These are phyloP conservation scores for Leccinum disarticulatum DNA, from an alignment of 768 basidiomycete species.

Conservation along the genomic window DNA sequence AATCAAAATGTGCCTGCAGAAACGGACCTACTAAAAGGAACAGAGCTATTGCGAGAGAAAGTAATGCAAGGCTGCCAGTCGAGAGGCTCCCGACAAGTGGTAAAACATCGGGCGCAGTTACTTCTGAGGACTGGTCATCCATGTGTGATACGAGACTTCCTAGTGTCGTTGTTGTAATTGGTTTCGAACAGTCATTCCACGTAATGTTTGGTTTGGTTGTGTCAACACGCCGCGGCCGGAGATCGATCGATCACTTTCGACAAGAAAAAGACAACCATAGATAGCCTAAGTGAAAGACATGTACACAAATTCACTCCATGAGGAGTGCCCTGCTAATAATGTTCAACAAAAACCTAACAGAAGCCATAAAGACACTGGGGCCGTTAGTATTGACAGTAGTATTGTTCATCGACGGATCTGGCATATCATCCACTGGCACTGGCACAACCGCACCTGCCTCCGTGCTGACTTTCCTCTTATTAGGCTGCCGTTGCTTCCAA, in stretches of 20 bases:
- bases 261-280: neutral
- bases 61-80: slow-evolving; percentile 39
- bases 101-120: slow-evolving; percentile 35
- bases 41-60: slow-evolving; percentile 45
- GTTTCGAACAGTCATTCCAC: neutral
- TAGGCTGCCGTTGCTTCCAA: neutral
- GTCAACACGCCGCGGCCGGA: neutral
- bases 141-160: slow-evolving; percentile 5
- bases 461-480: neutral
- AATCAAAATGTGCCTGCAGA: neutral
- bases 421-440: too few species aligned
- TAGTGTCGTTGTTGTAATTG: too few species aligned
- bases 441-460: neutral
- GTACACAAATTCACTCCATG: neutral
- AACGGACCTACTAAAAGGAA: slow-evolving; percentile 45
- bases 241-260: neutral
- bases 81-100: slow-evolving; percentile 38
- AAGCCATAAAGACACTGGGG: neutral
- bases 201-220: slow-evolving; percentile 26
- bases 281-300: neutral
- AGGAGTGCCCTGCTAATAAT: slow-evolving; percentile 3
- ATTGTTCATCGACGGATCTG: neutral
- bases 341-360: slow-evolving; percentile 1
- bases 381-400: neutral
- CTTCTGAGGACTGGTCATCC: slow-evolving; percentile 10